Evolutionary conservation across 306 rosid genomes (phyloP), one percentile per base, ranked within the genome.

Genomic region (Cyamopsis tetragonoloba): DNA sequence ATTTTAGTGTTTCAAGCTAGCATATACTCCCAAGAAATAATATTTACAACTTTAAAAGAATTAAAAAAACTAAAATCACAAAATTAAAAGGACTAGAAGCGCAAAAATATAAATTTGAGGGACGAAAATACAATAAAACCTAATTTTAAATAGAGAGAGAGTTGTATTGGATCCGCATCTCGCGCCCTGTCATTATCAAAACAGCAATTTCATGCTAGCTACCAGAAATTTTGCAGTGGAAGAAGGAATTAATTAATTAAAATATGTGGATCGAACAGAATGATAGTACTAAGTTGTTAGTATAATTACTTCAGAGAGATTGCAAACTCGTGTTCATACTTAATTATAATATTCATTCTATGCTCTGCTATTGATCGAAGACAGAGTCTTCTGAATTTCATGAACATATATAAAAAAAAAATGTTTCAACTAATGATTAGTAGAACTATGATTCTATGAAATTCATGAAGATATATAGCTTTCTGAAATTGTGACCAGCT

Each of bases 131-230:
- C n/a, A n/a, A n/a, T n/a, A n/a, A n/a, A n/a, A n/a, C n/a, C n/a
- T n/a, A n/a, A n/a, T n/a, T n/a, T n/a, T n/a, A n/a, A n/a, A n/a
- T n/a, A n/a, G n/a, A n/a, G n/a, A n/a, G n/a, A n/a, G n/a, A n/a
- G n/a, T n/a, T n/a, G 30, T 24, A 17, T 51, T 76, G 22, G 71
- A 53, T 62, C 76, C 61, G 66, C 41, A 56, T 18, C 38, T 28
- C 3, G 13, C 32, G 66, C 34, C 43, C 10, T 35, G 61, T 78
- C 75, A 19, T 51, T 31, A n/a, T 78, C 78, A 2, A 64, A 73
- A 64, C 72, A 64, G 57, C 65, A 11, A 48, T 64, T 64, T 1
- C 0, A 15, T 5, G 78, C 7, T 62, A 19, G 38, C 66, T 9
- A 63, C 47, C 71, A 50, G 38, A 50, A 38, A 27, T 48, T 26